These are phyloP conservation scores for Lipomyces sp. DNA, from an alignment of 805 yeast genomes.

Conservation along the genomic window DNA sequence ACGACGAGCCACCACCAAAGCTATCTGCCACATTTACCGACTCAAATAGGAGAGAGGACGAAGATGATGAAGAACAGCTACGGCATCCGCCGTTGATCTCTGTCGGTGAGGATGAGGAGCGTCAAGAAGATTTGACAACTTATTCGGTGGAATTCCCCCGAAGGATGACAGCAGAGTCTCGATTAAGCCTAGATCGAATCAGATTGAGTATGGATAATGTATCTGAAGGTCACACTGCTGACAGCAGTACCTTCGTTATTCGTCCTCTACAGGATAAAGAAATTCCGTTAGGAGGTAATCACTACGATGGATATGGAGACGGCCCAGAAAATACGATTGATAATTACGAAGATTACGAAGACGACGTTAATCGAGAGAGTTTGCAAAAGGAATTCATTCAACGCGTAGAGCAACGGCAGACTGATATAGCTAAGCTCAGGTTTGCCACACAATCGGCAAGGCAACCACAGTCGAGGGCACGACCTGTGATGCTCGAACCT, in stretches of 20 bases:
- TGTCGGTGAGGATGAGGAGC: slow-evolving; percentile 6
- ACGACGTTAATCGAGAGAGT: slow-evolving; percentile 5
- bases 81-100: slow-evolving; percentile 1
- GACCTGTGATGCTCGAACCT: not conserved
- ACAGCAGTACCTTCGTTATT: slow-evolving; percentile 18
- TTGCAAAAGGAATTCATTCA: not conserved
- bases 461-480: not conserved
- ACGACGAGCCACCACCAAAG: not conserved
- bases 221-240: slow-evolving; percentile 6
- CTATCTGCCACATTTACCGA: not conserved
- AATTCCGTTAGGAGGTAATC: not conserved
- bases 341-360: slow-evolving; percentile 15
- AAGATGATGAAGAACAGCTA: slow-evolving; percentile 8
- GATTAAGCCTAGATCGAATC: slow-evolving; percentile 20
- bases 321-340: not conserved
- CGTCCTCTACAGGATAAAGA: slow-evolving; percentile 11
- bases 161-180: slow-evolving; percentile 9
- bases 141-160: not conserved
- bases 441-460: not conserved
- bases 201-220: slow-evolving; percentile 10
- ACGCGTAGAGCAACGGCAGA: not conserved
- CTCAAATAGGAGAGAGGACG: slow-evolving; percentile 1
- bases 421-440: not conserved
- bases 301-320: not conserved
- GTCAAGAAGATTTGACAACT: not conserved